Percentiles rank a stretch among this genome's conserved stretches.
phyloP scores from a whole-genome alignment of 2,329 filamentous ascomycete species.

The Xylaria sp. region DNA sequence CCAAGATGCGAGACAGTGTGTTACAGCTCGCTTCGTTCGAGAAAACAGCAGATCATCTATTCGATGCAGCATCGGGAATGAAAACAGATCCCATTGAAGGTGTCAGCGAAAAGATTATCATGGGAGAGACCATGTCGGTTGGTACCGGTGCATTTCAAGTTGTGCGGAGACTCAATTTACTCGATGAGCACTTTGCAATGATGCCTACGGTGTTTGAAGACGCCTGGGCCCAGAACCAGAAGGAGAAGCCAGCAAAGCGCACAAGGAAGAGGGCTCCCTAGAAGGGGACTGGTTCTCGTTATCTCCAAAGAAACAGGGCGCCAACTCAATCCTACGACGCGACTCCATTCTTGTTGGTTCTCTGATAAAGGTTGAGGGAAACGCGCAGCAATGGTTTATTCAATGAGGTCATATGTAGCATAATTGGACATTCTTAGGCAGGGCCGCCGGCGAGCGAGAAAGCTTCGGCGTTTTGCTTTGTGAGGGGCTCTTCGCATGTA shows the following conservation, averaged over 20 bases:
- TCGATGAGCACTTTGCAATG: constrained; percentile 65
- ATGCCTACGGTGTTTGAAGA: constrained; percentile 79
- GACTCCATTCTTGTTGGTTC: not conserved
- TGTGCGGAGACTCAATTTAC: constrained; percentile 78
- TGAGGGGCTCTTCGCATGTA: not conserved
- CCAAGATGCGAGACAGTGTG: constrained; percentile 95
- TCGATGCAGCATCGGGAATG: constrained; percentile 91
- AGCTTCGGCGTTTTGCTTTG: constrained; percentile 13
- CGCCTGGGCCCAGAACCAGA: constrained; percentile 61
- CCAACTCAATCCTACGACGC: not conserved
- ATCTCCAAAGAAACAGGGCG: not conserved
- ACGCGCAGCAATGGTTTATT: not conserved
- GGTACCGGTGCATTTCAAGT: constrained; percentile 95
- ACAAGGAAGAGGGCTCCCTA: constrained; percentile 33
- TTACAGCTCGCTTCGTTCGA: constrained; percentile 96
- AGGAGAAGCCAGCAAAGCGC: constrained; percentile 33
- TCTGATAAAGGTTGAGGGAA: constrained; percentile 3
- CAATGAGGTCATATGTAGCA: constrained; percentile 1
- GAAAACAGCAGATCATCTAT: constrained; percentile 97
- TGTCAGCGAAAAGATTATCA: constrained; percentile 96
- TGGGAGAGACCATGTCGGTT: constrained; percentile 92
- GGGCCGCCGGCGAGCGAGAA: constrained; percentile 3
- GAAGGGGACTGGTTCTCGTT: constrained; percentile 10
- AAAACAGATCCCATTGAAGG: constrained; percentile 94
- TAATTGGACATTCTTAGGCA: not conserved